Base-by-base conservation (phyloP, 192 early-diverging fungal genomes). In the Backusella westeae region DNA sequence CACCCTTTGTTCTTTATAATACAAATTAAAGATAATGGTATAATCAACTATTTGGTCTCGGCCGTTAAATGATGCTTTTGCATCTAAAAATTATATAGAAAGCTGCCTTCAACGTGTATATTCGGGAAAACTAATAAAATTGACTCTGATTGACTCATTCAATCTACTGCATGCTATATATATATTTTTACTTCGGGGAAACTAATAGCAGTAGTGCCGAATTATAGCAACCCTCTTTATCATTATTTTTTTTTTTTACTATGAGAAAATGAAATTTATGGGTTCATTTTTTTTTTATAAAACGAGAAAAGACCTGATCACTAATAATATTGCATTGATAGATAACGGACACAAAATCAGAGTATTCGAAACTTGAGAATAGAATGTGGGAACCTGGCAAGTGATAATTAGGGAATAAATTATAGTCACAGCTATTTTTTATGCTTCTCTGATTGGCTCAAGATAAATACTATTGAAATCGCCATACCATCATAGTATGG, bases 331-430 rank as follows among this genome's bases (percentile, higher is more conserved):
- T 21, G 53, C 21, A 23, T 23, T 56, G 53, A 26, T 59, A 59
- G 56, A 59, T 59, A 63, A 63, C 56, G 56, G 29, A 14, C 56
- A 63, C 56, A 63, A 63, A 63, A 63, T 63, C 56, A 63, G 23
- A 29, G 56, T 5, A 63, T 63, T 63, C 56, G 56, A 63, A 63
- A 63, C 56, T 63, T 63, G 56, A 29, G 56, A 63, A 63, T 23
- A 63, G 56, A 23, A 21, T 26, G 56, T 63, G 56, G 56, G 56
- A 63, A 63, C 56, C 26, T 63, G 56, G 4, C 56, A 63, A 63
- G 56, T 63, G 53, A 63, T 2, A 6, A 21, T 63, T 10, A 63
- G 46, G 56, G 23, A 29, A 29, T 39, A 63, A 63, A 63, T 12
- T 12, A 63, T 23, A 63, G 56, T 63, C 56, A 63, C 21, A 63